phyloP scores from a whole-genome alignment of 768 basidiomycete species.

The Macrolepiota albuminosa region DNA sequence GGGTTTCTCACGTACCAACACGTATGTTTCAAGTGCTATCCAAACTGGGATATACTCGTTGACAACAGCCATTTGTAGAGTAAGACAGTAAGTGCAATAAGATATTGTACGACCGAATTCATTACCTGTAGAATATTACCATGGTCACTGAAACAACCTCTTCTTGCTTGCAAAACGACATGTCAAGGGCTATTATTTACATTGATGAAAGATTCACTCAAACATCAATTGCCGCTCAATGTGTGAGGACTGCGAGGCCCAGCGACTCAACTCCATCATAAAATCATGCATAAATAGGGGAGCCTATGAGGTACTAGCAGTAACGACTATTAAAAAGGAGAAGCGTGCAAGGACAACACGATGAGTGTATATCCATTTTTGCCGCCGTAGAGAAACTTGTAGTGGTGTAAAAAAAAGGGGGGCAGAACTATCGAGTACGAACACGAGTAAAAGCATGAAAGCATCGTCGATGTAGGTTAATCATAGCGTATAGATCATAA shows the following conservation, averaged over 20 bases:
- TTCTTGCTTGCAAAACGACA: too few relatives aligned
- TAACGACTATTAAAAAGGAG: slow-evolving; percentile 9
- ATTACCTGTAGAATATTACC: too few relatives aligned
- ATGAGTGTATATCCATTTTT: slow-evolving; percentile 15
- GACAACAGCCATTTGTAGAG: too few relatives aligned
- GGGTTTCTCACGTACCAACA: neutral
- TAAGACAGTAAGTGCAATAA: too few relatives aligned
- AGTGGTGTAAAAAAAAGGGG: neutral
- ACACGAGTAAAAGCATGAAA: slow-evolving; percentile 11
- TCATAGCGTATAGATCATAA: slow-evolving; percentile 6
- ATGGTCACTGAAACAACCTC: too few relatives aligned
- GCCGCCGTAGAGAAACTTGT: slow-evolving; percentile 2
- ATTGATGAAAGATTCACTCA: too few relatives aligned
- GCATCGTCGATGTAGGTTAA: slow-evolving; percentile 6
- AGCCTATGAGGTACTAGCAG: slow-evolving; percentile 1
- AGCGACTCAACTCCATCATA: neutral
- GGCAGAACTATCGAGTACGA: slow-evolving; percentile 4
- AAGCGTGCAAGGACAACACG: slow-evolving; percentile 8
- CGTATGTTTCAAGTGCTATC: too few relatives aligned
- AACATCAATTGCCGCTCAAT: too few relatives aligned
- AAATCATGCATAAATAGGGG: slow-evolving; percentile 5
- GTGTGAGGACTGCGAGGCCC: too few relatives aligned
- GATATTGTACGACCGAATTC: too few relatives aligned
- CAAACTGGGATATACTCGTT: too few relatives aligned
- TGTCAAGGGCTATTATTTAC: too few relatives aligned